Percentiles rank a stretch among this genome's conserved stretches.
Conservation (phyloP, 2,329 filamentous ascomycete species). For the Pseudogymnoascus sp. region DNA sequence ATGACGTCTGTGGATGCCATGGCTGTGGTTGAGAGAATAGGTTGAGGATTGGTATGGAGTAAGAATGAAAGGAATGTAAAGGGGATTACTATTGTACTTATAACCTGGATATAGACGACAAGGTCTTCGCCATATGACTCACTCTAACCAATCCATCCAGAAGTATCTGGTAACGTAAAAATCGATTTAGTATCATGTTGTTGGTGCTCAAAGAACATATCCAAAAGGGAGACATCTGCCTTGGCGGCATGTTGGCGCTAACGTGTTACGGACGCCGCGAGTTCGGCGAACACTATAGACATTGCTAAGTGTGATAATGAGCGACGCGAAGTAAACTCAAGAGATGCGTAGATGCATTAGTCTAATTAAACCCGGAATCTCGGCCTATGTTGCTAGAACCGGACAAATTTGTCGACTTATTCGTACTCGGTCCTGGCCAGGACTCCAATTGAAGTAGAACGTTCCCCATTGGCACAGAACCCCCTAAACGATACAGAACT, state of each 20-base stretch:
- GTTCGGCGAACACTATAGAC: background rate
- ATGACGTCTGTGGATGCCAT: constrained; percentile 34
- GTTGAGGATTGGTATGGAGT: background rate
- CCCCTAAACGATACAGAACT: no score
- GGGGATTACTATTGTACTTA: background rate
- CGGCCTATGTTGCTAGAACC: background rate
- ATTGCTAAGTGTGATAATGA: background rate
- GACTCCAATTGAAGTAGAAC: no score
- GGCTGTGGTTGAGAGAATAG: background rate
- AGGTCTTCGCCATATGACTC: background rate
- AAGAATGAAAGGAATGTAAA: background rate
- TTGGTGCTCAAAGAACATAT: background rate
- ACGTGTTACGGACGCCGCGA: background rate
- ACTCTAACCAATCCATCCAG: background rate
- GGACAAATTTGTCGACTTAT: no score
- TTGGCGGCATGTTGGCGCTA: background rate
- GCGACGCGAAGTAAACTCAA: background rate
- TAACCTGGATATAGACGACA: background rate
- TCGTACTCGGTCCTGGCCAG: no score
- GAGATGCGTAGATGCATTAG: background rate
- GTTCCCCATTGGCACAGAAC: no score
- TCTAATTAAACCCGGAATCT: background rate
- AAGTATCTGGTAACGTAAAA: background rate
- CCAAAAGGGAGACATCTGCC: background rate
- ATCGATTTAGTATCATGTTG: background rate